Evolutionary conservation across 768 basidiomycete species (phyloP).

Genomic region (Lactarius psammicola): DNA sequence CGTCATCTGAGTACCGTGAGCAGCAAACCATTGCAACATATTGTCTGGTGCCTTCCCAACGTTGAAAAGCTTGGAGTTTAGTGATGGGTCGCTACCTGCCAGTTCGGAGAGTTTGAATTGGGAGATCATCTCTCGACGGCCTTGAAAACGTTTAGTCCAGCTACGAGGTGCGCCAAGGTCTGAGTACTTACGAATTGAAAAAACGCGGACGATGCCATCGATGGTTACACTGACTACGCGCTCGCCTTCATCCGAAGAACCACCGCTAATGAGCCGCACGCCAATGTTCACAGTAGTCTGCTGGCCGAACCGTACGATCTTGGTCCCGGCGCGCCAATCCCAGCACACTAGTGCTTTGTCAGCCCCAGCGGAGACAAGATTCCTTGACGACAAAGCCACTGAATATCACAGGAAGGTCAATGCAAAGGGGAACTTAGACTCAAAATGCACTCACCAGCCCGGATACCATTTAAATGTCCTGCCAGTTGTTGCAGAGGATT

Average conservation of each 20-base stretch:
- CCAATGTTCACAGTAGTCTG: slow-evolving; percentile 92
- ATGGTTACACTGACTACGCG: slow-evolving; percentile 89
- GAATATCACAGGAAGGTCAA: not conserved
- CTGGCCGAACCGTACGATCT: slow-evolving; percentile 88
- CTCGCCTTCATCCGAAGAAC: slow-evolving; percentile 57
- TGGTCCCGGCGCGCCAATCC: slow-evolving; percentile 87
- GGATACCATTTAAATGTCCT: slow-evolving; percentile 85
- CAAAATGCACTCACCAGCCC: slow-evolving; percentile 43
- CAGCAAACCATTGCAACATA: slow-evolving; percentile 94
- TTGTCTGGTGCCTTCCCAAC: slow-evolving; percentile 82
- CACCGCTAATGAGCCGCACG: slow-evolving; percentile 72
- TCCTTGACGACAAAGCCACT: slow-evolving; percentile 80
- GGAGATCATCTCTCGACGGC: slow-evolving; percentile 82
- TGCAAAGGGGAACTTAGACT: not conserved
- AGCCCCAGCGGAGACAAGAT: slow-evolving; percentile 83
- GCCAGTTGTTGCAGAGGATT: slow-evolving; percentile 80
- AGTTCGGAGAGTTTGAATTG: slow-evolving; percentile 86
- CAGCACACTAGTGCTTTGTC: slow-evolving; percentile 77
- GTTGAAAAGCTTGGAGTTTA: slow-evolving; percentile 67
- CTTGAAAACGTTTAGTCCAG: slow-evolving; percentile 33
- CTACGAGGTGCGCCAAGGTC: not conserved
- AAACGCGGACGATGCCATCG: slow-evolving; percentile 86
- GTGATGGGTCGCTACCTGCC: slow-evolving; percentile 60
- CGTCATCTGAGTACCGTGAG: slow-evolving; percentile 87
- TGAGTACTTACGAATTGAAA: slow-evolving; percentile 73